A percentile compares a stretch with the other conserved stretches of the same genome.
These are phyloP conservation scores for Dryas octopetala DNA, from an alignment of 306 rosid genomes.

Conservation along the genomic window DNA sequence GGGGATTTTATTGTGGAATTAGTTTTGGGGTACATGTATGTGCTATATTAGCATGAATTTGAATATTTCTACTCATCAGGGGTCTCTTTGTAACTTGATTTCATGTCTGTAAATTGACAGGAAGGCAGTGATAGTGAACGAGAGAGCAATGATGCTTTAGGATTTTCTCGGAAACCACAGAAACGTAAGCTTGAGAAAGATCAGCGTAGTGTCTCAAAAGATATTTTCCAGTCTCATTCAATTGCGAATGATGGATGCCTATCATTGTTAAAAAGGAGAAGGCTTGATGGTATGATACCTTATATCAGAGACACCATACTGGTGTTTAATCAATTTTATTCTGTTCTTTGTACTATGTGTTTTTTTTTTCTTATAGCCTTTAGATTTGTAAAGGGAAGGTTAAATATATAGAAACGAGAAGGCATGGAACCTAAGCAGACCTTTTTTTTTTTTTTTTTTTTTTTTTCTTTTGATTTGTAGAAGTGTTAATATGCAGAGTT, in stretches of 20 bases:
- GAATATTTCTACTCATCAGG: not conserved
- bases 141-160: conserved; percentile 62
- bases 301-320: not conserved
- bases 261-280: conserved; percentile 54
- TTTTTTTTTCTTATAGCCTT: not conserved
- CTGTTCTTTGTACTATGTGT: not conserved
- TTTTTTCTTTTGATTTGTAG: no score
- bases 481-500: no score
- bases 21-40: not conserved
- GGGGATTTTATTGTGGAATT: not conserved
- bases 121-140: conserved; percentile 67
- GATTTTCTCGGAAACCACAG: conserved; percentile 38
- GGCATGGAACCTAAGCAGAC: no score
- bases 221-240: conserved; percentile 46
- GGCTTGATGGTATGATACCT: conserved; percentile 54
- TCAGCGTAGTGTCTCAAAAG: conserved; percentile 44
- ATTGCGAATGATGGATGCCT: conserved; percentile 56
- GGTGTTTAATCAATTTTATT: not conserved
- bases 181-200: conserved; percentile 55
- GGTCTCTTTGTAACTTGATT: conserved; percentile 19
- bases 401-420: not conserved
- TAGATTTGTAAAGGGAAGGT: not conserved
- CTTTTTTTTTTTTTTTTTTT: no score
- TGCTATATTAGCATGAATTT: not conserved
- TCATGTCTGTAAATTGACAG: conserved; percentile 42